phyloP scores from a whole-genome alignment of 1,284 basidiomycete genomes.

The Cryptococcus wingfieldii region DNA sequence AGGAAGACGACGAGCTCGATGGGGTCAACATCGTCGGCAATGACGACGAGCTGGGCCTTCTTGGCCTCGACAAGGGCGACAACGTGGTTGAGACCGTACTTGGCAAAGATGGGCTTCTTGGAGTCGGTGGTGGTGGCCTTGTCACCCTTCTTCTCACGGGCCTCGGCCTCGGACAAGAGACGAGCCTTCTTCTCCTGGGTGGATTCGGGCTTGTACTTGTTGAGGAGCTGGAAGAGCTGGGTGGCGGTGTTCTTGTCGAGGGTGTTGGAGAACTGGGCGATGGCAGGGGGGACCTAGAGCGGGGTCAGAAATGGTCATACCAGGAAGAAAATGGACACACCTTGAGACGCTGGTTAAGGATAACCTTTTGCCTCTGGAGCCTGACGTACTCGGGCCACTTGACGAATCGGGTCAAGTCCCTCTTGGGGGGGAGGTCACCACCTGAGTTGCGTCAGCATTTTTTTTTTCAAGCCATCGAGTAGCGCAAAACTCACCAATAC shows the following conservation, averaged over 20 bases:
- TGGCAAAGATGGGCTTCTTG: conserved; percentile 92
- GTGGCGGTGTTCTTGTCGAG: conserved; percentile 99
- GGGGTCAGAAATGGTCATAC: not conserved
- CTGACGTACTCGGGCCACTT: conserved; percentile 99
- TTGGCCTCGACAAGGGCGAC: conserved; percentile 94
- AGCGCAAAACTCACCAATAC: conserved; percentile 66
- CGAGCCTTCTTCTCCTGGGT: conserved; percentile 98
- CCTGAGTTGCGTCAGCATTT: conserved; percentile 53
- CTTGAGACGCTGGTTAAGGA: conserved; percentile 97
- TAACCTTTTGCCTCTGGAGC: conserved; percentile 97
- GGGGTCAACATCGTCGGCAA: conserved; percentile 97
- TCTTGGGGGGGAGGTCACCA: conserved; percentile 86
- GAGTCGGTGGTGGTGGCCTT: conserved; percentile 56
- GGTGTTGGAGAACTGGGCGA: conserved; percentile 96
- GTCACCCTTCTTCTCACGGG: conserved; percentile 56
- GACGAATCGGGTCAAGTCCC: conserved; percentile 94
- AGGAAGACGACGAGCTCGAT: conserved; percentile 98
- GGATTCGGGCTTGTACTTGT: conserved; percentile 70
- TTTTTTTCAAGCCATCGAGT: not conserved
- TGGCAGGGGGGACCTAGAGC: conserved; percentile 77
- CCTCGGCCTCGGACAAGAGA: conserved; percentile 72
- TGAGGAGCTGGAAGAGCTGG: conserved; percentile 94
- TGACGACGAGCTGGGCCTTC: conserved; percentile 95
- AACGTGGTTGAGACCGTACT: conserved; percentile 95
- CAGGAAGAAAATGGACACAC: conserved; percentile 17